Base-by-base conservation (phyloP, 1,139 yeast species). In the Saccharomyces hybrid region DNA sequence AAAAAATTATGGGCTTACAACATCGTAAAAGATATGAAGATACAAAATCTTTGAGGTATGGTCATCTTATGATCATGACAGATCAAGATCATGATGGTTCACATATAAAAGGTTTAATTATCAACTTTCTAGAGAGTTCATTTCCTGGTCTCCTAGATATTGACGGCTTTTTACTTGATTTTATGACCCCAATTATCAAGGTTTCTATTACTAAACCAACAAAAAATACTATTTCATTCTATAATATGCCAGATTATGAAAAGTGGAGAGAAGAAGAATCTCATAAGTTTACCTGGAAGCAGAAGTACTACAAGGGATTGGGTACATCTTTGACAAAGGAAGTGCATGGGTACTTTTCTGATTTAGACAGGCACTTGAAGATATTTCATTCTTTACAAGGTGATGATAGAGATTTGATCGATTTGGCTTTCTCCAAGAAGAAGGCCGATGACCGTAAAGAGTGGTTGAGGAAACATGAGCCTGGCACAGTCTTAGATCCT, bases 1-100 rank as follows among this genome's bases (percentile, higher is more conserved):
- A 95, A 68, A 93, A 91, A 69, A 95, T 95, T 64, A 86, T 95
- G 76, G 99, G 99, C 26, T 76, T 95, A 55, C 97, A 91, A 70
- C 99, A 95, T 71, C 89, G 88, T 64, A 91, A 90, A 73, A 78
- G 76, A 46, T 95, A 95, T 69, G 84, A 83, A 41, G 86, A 83
- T 62, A 77, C 88, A 8, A 81, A 80, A 56, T 83, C 85, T 9
- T 76, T 95, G 59, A 83, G 99, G 68, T 95, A 95, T 68, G 99
- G 99, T 28, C 96, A 90, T 70, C 81, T 95, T 51, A 93, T 95
- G 98, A 90, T 95, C 67, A 95, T 95, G 99, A 90, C 99, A 5
- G 99, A 95, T 87, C 99, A 95, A 73, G 99, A 95, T 88, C 96
- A 91, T 65, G 99, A 95, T 78, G 99, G 99, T 56, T 88, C 96